These are phyloP conservation scores for Platanthera zijinensis DNA, from an alignment of 106 monocot species.

Conservation along the genomic window DNA sequence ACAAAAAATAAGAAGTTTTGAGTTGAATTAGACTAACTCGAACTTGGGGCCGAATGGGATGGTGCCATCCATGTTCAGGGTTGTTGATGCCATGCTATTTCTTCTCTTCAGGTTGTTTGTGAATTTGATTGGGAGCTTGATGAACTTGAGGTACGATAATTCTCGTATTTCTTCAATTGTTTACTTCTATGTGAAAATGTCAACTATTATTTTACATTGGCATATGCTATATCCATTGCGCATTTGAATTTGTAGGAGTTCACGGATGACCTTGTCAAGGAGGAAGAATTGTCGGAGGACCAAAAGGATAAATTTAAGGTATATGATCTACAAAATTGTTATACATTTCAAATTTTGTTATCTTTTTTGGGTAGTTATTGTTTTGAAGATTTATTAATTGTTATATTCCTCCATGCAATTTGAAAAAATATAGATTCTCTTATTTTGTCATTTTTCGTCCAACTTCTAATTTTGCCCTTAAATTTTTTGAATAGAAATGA, in stretches of 20 bases:
- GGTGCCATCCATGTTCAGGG: too few species aligned
- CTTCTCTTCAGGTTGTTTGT: conserved; percentile 45
- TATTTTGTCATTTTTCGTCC: too few species aligned
- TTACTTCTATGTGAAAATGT: background rate
- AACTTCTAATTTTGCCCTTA: too few species aligned
- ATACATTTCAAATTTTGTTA: background rate
- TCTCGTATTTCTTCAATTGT: background rate
- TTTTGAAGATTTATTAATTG: too few species aligned
- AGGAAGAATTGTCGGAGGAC: conserved; percentile 56
- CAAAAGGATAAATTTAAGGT: conserved; percentile 86
- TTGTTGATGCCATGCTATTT: background rate
- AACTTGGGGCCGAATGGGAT: too few species aligned
- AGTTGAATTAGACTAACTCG: too few species aligned
- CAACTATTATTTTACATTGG: background rate
- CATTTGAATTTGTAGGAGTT: conserved; percentile 43
- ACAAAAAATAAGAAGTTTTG: too few species aligned
- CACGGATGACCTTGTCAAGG: conserved; percentile 39
- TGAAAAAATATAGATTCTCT: too few species aligned
- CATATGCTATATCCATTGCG: background rate
- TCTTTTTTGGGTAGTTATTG: too few species aligned
- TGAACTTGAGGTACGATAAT: conserved; percentile 40
- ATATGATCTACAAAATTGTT: background rate
- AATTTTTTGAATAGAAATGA: too few species aligned
- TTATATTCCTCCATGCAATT: too few species aligned
- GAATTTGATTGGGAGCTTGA: conserved; percentile 74